Base-by-base conservation (phyloP, 1,139 yeast species). In the Hansenula lynferdii region DNA sequence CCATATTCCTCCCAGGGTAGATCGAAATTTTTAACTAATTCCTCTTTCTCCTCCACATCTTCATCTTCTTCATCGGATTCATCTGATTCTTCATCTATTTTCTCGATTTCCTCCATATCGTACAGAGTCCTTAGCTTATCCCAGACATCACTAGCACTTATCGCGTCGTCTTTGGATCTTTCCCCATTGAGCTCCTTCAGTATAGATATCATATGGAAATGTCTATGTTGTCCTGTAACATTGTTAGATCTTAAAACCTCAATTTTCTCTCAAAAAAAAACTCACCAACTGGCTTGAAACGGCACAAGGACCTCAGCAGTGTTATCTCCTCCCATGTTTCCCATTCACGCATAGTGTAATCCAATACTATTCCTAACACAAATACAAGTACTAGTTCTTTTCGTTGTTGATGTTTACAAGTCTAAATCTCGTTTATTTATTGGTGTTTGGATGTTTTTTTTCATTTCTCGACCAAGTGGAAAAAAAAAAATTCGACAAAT, bases 231-330 rank as follows among this genome's bases (percentile, higher is more conserved):
- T 0, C 85, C 85, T 4, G 76, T 65, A 1, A 17, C 10, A n/a
- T 9, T 17, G 20, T 40, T 34, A 31, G 22, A 23, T 4, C 8
- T 14, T 24, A 4, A 17, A 5, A 10, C 18, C n/a, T 11, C 18
- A 20, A 26, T 23, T n/a, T n/a, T n/a, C 18, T 12, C 11, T 18
- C 25, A 8, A 20, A 17, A 3, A 28, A 16, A 22, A 10, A 53
- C 31, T 55, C 46, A 22, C 74, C 75, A 4, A 62, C 76, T 1
- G 95, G 95, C 53, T 81, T 81, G 60, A 69, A 72, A 46, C 77
- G 81, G 48, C 92, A 79, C 3, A 84, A 68, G 37, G 86, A 77
- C 41, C 76, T 67, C 52, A 83, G 76, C 28, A 85, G 67, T 45
- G 69, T 68, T 36, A 81, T 77, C 56, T 85, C 95, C 44, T 82